Base-by-base conservation (phyloP, 1,139 yeast genomes). In the Maudiozyma humilis region DNA sequence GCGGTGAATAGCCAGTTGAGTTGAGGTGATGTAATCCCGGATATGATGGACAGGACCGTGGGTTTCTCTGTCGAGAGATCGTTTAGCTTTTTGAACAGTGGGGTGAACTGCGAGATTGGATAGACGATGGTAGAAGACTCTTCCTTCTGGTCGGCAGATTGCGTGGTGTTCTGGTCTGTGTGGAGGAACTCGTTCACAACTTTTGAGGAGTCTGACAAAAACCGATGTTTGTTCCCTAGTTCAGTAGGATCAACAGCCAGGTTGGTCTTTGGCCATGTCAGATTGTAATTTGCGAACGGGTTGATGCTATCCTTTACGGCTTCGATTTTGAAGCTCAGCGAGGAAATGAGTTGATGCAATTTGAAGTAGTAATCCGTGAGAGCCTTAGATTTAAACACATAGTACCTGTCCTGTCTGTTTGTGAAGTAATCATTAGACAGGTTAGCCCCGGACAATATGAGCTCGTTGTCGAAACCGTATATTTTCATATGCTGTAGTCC, bases 401-500 rank as follows among this genome's bases (percentile, higher is more conserved):
- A 83, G 63, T 93, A 93, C 40, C 99, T 70, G 63, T 91, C 99
- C 62, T 91, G 98, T 53, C 99, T 77, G 62, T 91, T 82, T n/a
- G 95, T 84, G 64, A 93, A 91, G 64, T 91, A 91, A 64, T 91
- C 98, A 36, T 76, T 70, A 0, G 96, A 86, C 44, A 91, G 70
- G 57, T 91, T 91, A 3, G 98, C 98, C 2, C 98, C 99, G 17
- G 87, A 78, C 39, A 93, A 70, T 16, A 93, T 75, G 42, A 91
- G 79, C 59, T 88, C 96, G 56, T 88, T 79, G 62, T 91, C 99
- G 57, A 88, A 80, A 1, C 98, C 98, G 60, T 91, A 91, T 34
- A 93, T 73, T 63, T 91, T 91, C 98, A 91, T 93, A 62, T 91
- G 99, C 64, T 91, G 99, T 43, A 91, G 71, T 0, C 99, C 99